Evolutionary conservation across 2,329 filamentous ascomycete species (phyloP), one percentile per base, ranked within the genome.

Genomic region (Botrytis fragariae): DNA sequence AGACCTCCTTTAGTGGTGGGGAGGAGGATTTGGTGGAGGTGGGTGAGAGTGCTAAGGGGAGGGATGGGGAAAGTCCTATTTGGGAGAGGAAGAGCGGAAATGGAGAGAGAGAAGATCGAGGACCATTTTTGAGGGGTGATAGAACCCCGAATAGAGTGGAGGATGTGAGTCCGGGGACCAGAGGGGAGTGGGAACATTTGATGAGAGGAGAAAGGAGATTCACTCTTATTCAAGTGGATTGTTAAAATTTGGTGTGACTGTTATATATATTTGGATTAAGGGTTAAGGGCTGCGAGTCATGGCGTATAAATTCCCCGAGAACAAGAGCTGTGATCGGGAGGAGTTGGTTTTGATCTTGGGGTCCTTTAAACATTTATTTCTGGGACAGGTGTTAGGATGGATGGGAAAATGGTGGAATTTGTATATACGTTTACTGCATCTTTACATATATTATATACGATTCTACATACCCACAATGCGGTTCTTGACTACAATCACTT

Each of bases 151-250:
- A 90, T 75, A 85, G 83, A 12, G 88, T 87, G 75, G 88, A 89
- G 32, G 89, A 91, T 77, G 88, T 91, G 72, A 90, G 88, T 68
- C 89, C 89, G 9, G 85, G 87, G 37, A 91, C 89, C 14, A 84
- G 87, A 59, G 87, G 87, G 8, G 89, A 91, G 80, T 91, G 89
- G 89, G 87, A 88, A 0, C 88, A 88, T 77, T 80, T 91, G 76
- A 88, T 89, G 82, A 77, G 78, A 1, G 85, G 86, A 4, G 83
- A 82, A 65, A 83, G 86, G 22, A 82, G 81, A 62, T 10, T 81
- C 81, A 25, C 84, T 83, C 77, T 83, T 4, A 83, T 83, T 5
- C 85, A 90, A 25, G 86, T 87, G 81, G 88, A 84, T 60, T 89
- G 84, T 77, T 86, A 81, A 68, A 44, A 45, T 44, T 25, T 67